A percentile compares a stretch with the other conserved stretches of the same genome.
These are phyloP conservation scores for Aspergillus leporis DNA, from an alignment of 495 filamentous ascomycete species.

Conservation along the genomic window DNA sequence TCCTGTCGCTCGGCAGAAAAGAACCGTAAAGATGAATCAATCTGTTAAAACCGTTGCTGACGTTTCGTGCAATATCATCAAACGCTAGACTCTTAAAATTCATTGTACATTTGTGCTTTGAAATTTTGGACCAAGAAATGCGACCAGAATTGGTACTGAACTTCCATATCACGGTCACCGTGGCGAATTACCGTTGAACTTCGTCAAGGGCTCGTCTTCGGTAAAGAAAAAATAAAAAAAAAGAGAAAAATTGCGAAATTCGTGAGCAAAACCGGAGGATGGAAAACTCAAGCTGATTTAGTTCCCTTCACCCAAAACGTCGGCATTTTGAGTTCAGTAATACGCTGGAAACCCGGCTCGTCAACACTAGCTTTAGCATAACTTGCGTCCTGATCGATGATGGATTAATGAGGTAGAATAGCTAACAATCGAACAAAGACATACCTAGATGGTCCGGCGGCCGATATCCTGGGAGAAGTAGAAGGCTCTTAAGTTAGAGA, in stretches of 20 bases:
- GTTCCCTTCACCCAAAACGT: conserved; percentile 50
- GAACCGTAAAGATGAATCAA: conserved; percentile 61
- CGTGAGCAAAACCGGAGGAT: conserved; percentile 44
- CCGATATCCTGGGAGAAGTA: conserved; percentile 9
- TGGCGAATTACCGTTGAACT: conserved; percentile 45
- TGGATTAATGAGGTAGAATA: conserved; percentile 10
- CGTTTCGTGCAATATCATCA: conserved; percentile 58
- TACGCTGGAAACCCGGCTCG: conserved; percentile 4
- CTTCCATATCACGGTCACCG: conserved; percentile 59
- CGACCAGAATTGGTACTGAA: conserved; percentile 79
- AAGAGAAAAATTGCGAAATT: conserved; percentile 48
- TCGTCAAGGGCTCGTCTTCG: conserved; percentile 56
- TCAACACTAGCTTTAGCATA: background rate
- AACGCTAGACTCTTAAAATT: conserved; percentile 70
- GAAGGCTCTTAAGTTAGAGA: conserved; percentile 9
- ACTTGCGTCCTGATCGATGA: conserved; percentile 6
- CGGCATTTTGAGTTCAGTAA: conserved; percentile 19
- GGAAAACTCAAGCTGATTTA: conserved; percentile 34
- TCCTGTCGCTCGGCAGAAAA: conserved; percentile 48
- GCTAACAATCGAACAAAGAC: background rate
- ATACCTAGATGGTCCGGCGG: conserved; percentile 18
- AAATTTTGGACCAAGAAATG: conserved; percentile 74
- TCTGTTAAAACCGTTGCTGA: conserved; percentile 52
- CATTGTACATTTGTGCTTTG: conserved; percentile 75
- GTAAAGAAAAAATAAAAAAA: conserved; percentile 24